A percentile compares a stretch with the other conserved stretches of the same genome.
phyloP scores from a whole-genome alignment of 1,284 basidiomycete species.

The Ustilago crameri region DNA sequence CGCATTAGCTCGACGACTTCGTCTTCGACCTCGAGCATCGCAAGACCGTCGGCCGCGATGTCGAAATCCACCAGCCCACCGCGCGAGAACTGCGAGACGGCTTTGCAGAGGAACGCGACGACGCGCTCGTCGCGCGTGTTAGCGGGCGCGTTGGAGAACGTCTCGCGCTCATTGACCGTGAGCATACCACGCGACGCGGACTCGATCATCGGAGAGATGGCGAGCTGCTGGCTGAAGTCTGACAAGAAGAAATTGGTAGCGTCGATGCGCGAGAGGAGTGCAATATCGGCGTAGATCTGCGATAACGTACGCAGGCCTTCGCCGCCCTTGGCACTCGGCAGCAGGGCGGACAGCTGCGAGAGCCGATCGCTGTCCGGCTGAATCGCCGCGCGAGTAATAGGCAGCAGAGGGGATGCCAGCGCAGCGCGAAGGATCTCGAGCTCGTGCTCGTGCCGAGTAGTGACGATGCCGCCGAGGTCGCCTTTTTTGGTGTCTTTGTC shows the following conservation, averaged over 20 bases:
- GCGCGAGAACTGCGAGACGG: slow-evolving; percentile 68
- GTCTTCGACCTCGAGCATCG: slow-evolving; percentile 69
- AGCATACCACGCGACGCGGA: slow-evolving; percentile 70
- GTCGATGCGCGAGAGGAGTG: slow-evolving; percentile 72
- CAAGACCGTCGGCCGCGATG: slow-evolving; percentile 66
- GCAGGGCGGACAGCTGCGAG: slow-evolving; percentile 68
- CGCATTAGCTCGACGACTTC: slow-evolving; percentile 22
- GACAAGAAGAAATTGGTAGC: slow-evolving; percentile 71
- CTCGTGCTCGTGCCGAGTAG: slow-evolving; percentile 78
- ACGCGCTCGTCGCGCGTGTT: slow-evolving; percentile 70
- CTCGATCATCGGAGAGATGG: slow-evolving; percentile 67
- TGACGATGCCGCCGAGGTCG: slow-evolving; percentile 69
- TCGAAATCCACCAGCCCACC: slow-evolving; percentile 69
- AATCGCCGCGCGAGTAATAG: slow-evolving; percentile 70
- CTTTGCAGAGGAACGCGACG: slow-evolving; percentile 67
- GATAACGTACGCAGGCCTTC: slow-evolving; percentile 58
- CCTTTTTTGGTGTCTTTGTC: slow-evolving; percentile 40
- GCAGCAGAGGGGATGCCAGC: slow-evolving; percentile 70
- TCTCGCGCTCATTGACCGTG: slow-evolving; percentile 72
- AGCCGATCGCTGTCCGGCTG: slow-evolving; percentile 67
- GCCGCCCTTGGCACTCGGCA: slow-evolving; percentile 60
- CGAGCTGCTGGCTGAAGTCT: slow-evolving; percentile 67
- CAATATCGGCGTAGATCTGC: slow-evolving; percentile 71
- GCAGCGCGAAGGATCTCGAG: slow-evolving; percentile 74
- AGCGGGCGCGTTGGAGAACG: slow-evolving; percentile 71